Percentiles rank a stretch among this genome's conserved stretches.
phyloP scores from a whole-genome alignment of 768 basidiomycete species.

The Suillus paluster region DNA sequence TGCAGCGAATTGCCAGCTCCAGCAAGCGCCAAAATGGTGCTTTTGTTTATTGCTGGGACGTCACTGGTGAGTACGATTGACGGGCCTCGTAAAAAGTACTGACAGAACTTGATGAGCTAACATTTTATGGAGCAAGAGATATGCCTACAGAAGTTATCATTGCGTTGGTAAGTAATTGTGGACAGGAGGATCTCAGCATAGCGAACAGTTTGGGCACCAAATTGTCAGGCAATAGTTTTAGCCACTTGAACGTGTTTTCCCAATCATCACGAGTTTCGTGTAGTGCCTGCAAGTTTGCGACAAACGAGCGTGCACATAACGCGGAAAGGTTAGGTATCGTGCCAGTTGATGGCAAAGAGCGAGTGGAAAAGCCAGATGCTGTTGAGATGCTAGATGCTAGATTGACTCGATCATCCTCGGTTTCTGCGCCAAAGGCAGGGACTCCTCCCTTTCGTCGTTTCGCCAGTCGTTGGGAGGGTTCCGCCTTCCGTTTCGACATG shows the following conservation, averaged over 20 bases:
- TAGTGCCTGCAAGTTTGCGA: constrained; percentile 45
- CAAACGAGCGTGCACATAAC: constrained; percentile 58
- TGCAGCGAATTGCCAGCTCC: constrained; percentile 37
- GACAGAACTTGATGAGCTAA: constrained; percentile 6
- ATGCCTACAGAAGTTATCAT: constrained; percentile 57
- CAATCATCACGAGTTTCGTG: constrained; percentile 43
- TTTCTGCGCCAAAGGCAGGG: constrained; percentile 47
- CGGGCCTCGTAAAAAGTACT: constrained; percentile 65
- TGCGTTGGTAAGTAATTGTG: constrained; percentile 55
- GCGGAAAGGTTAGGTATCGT: constrained; percentile 49
- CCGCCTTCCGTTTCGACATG: constrained; percentile 19
- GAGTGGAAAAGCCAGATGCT: constrained; percentile 54
- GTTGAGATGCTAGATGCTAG: constrained; percentile 47
- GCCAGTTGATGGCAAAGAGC: constrained; percentile 36
- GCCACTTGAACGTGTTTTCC: constrained; percentile 41
- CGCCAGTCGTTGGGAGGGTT: neutral
- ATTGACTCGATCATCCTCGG: constrained; percentile 46
- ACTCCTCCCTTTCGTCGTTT: constrained; percentile 22
- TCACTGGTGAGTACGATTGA: constrained; percentile 50
- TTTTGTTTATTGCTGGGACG: constrained; percentile 55
- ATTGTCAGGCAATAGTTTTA: constrained; percentile 56
- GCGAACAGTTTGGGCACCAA: constrained; percentile 55
- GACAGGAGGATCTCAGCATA: constrained; percentile 52
- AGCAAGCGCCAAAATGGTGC: constrained; percentile 52
- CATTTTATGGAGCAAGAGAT: neutral